phyloP scores from a whole-genome alignment of 768 basidiomycete genomes.

The Pulveroboletus sp. region DNA sequence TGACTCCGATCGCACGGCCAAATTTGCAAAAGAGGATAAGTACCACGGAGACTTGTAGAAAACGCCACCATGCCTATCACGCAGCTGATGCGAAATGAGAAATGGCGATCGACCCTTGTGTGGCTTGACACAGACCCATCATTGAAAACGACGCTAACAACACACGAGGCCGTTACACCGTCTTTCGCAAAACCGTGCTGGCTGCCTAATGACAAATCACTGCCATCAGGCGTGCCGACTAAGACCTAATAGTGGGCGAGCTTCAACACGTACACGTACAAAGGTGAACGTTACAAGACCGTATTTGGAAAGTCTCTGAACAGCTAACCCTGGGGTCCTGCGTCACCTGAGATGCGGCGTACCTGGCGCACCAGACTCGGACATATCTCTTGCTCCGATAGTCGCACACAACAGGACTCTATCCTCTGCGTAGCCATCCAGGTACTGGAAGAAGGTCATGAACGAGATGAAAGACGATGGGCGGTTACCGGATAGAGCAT shows the following conservation, averaged over 20 bases:
- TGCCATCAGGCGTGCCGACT: conserved; percentile 7
- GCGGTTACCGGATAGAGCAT: background rate
- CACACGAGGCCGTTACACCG: conserved; percentile 20
- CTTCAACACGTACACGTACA: conserved; percentile 25
- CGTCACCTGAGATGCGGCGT: conserved; percentile 7
- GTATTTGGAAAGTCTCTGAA: conserved; percentile 19
- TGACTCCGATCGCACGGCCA: conserved; percentile 10
- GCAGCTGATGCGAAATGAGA: conserved; percentile 25
- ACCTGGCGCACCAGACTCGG: background rate
- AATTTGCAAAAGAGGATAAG: conserved; percentile 26
- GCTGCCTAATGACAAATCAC: conserved; percentile 16
- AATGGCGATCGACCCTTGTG: conserved; percentile 18
- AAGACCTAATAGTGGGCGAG: conserved; percentile 21
- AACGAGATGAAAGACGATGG: conserved; percentile 1
- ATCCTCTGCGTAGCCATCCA: conserved; percentile 5
- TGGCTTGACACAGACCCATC: conserved; percentile 1
- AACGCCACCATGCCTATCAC: conserved; percentile 21
- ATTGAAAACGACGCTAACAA: no score
- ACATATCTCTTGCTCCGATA: background rate
- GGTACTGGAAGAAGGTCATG: conserved; percentile 1
- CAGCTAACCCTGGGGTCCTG: conserved; percentile 8
- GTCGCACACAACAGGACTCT: background rate
- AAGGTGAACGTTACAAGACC: conserved; percentile 1
- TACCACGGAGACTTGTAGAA: conserved; percentile 21
- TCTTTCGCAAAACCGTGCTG: no score